Evolutionary conservation across 148 eudicot genomes (phyloP).

Genomic region (Camellia japonica): DNA sequence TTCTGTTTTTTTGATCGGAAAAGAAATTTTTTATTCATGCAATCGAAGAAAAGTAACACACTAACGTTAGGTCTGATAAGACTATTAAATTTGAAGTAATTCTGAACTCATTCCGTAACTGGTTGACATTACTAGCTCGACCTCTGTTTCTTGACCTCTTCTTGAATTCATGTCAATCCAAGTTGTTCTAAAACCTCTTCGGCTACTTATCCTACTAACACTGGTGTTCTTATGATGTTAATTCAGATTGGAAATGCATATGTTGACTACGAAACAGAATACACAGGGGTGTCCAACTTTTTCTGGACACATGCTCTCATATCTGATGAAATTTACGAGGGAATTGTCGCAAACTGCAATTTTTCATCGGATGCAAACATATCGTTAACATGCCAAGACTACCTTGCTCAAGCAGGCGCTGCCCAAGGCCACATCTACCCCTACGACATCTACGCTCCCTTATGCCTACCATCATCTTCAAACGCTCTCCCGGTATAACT

Average conservation of each 20-base stretch:
- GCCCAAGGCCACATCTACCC: constrained; percentile 12
- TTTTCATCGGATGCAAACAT: constrained; percentile 13
- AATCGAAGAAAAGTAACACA: too few species aligned
- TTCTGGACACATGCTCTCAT: constrained; percentile 37
- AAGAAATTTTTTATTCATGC: too few species aligned
- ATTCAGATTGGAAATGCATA: constrained; percentile 39
- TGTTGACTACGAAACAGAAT: constrained; percentile 23
- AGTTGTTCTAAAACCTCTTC: too few species aligned
- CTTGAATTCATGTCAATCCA: too few species aligned
- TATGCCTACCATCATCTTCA: constrained; percentile 13
- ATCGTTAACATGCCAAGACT: constrained; percentile 14
- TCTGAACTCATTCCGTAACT: too few species aligned
- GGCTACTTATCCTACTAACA: too few species aligned
- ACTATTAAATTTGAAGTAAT: too few species aligned
- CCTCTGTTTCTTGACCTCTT: too few species aligned
- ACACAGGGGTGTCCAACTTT: constrained; percentile 25
- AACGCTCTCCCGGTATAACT: neutral
- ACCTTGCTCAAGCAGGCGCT: neutral
- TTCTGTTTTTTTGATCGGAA: too few species aligned
- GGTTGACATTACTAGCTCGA: too few species aligned
- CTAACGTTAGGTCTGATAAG: too few species aligned
- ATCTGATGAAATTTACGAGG: constrained; percentile 37
- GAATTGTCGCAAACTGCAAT: constrained; percentile 31
- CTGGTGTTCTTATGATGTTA: neutral
- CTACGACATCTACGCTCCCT: constrained; percentile 36